Base-by-base conservation (phyloP, 2,329 filamentous ascomycete genomes). In the Trichoderma sp. region DNA sequence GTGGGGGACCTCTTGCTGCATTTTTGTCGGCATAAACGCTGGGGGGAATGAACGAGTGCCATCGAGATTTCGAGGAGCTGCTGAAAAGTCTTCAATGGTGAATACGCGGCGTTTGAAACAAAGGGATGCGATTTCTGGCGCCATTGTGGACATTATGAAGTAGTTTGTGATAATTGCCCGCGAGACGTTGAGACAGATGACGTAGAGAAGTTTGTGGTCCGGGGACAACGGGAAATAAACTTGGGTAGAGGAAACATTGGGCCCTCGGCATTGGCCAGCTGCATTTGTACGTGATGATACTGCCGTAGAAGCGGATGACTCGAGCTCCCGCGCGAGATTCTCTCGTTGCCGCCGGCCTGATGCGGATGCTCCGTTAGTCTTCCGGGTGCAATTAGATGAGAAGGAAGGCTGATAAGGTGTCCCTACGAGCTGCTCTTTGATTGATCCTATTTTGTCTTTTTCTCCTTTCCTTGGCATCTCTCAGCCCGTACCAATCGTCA, bases 371-470 rank as follows among this genome's bases (percentile, higher is more conserved):
- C 10, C 21, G 55, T 67, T 24, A 67, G 54, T n/a, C 8, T 65
- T 39, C 39, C 24, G 14, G 18, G 10, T 52, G 55, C 18, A 52
- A 65, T 21, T 24, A 49, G n/a, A 65, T 72, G 59, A 43, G 26
- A 37, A 43, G 46, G 16, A 60, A 37, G 28, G 61, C 32, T 21
- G 16, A 10, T 32, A 11, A 39, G 43, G 21, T 3, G 21, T 24
- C 24, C 71, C 58, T 54, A 73, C 72, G 68, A 21, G 71, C 69
- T 8, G 69, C 70, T 54, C 71, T 69, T 59, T 73, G 69, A 10
- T 73, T 73, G 51, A 73, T 37, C 51, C 72, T 70, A 30, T 73
- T 73, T 37, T 73, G 72, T 34, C 72, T 63, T 61, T 70, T 73
- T 28, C 71, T 71, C 30, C 72, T 70, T 39, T 73, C 72, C 59